phyloP scores from a whole-genome alignment of 2,329 filamentous ascomycete genomes.

The Neofusicoccum cordaticola region DNA sequence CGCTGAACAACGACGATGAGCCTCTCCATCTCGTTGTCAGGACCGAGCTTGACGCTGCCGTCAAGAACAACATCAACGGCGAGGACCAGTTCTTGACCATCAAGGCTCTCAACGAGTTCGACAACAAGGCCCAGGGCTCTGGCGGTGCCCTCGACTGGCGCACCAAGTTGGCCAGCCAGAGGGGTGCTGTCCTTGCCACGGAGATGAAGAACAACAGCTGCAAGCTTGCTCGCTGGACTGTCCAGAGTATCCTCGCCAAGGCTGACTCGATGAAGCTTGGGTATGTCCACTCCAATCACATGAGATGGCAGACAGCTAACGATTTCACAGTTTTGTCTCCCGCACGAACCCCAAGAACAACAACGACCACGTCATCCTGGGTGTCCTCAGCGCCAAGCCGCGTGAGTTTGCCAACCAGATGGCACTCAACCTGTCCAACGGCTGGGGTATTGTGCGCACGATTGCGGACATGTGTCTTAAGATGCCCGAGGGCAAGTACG shows the following conservation, averaged over 20 bases:
- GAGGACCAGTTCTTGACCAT: conserved; percentile 89
- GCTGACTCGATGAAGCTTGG: conserved; percentile 99
- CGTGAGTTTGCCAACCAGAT: conserved; percentile 96
- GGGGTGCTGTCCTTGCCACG: conserved; percentile 94
- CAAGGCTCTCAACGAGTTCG: conserved; percentile 98
- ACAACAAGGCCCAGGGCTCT: conserved; percentile 93
- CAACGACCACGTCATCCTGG: conserved; percentile 91
- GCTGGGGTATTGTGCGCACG: conserved; percentile 97
- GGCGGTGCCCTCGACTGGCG: conserved; percentile 97
- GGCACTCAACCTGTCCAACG: conserved; percentile 95
- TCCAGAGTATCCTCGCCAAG: conserved; percentile 92
- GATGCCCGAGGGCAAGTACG: conserved; percentile 76
- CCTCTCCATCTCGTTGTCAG: conserved; percentile 90
- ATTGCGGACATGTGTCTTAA: conserved; percentile 91
- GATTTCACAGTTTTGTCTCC: conserved; percentile 74
- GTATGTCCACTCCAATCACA: conserved; percentile 50
- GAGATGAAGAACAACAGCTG: conserved; percentile 99
- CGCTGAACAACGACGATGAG: conserved; percentile 85
- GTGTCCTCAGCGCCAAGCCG: conserved; percentile 96
- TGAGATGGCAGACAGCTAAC: conserved; percentile 25
- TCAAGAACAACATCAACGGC: conserved; percentile 90
- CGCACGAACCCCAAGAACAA: conserved; percentile 88
- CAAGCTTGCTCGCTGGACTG: conserved; percentile 97
- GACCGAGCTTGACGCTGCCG: conserved; percentile 90
- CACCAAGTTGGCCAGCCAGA: conserved; percentile 87